These are phyloP conservation scores for Lactarius sp. DNA, from an alignment of 768 basidiomycete species.

Conservation along the genomic window DNA sequence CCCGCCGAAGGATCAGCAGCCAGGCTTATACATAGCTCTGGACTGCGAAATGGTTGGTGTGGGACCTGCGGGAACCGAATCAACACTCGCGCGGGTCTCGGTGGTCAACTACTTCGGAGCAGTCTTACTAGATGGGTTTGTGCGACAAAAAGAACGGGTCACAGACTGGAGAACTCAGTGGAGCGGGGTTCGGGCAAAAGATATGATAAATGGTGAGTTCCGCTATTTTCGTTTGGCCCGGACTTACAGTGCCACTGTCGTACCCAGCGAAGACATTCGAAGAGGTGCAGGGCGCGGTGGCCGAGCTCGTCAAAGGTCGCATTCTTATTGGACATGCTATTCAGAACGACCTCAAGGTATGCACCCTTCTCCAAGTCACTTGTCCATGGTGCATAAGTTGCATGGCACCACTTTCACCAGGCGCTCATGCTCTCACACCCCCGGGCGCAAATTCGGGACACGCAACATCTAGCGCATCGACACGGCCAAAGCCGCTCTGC, in stretches of 20 bases:
- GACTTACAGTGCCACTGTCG: background rate
- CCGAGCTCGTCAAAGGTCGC: conserved; percentile 68
- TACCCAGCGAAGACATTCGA: conserved; percentile 68
- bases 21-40: conserved; percentile 73
- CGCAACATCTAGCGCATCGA: conserved; percentile 57
- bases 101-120: conserved; percentile 86
- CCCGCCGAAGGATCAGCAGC: conserved; percentile 28
- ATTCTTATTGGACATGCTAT: conserved; percentile 90
- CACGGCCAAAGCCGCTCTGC: conserved; percentile 57
- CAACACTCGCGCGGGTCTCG: conserved; percentile 82
- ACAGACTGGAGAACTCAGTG: conserved; percentile 91
- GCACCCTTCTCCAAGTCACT: conserved; percentile 23
- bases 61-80: conserved; percentile 77
- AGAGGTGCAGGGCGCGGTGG: conserved; percentile 73
- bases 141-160: conserved; percentile 79
- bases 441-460: conserved; percentile 58
- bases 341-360: conserved; percentile 82
- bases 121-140: conserved; percentile 77
- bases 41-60: conserved; percentile 99
- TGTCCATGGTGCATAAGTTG: conserved; percentile 8
- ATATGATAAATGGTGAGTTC: conserved; percentile 61
- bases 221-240: background rate
- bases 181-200: conserved; percentile 73
- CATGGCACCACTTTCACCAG: conserved; percentile 31
- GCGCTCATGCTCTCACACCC: conserved; percentile 72